phyloP scores from a whole-genome alignment of 441 rosid species.

The Capsella rubella region DNA sequence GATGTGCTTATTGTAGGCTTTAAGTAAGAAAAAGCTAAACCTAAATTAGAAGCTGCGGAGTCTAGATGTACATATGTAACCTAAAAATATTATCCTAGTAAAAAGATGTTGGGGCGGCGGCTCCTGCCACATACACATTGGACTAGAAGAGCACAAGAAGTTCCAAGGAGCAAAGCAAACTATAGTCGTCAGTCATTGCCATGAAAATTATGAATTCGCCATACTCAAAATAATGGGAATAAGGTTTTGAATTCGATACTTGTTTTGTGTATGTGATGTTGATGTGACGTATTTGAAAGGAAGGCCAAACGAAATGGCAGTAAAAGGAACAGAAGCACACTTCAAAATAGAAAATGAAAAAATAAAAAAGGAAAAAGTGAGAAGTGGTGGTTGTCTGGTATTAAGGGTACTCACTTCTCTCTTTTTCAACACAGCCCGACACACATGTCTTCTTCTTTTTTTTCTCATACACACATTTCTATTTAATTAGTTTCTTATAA shows the following conservation, averaged over 20 bases:
- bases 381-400: conserved; percentile 78
- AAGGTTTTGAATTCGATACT: conserved; percentile 25
- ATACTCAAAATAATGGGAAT: conserved; percentile 24
- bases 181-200: not conserved
- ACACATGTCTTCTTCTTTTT: conserved; percentile 49
- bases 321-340: conserved; percentile 32
- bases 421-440: conserved; percentile 51
- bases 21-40: conserved; percentile 6
- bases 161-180: not conserved
- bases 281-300: conserved; percentile 38
- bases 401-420: conserved; percentile 59
- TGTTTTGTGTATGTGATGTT: conserved; percentile 34
- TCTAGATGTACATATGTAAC: not conserved
- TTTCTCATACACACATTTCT: conserved; percentile 39
- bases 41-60: conserved; percentile 14
- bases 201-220: conserved; percentile 11
- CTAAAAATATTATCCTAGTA: not conserved
- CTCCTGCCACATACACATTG: conserved; percentile 19
- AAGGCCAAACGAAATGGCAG: conserved; percentile 2
- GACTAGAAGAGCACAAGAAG: conserved; percentile 6
- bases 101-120: conserved; percentile 34
- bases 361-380: conserved; percentile 45
- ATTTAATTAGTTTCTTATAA: conserved; percentile 21
- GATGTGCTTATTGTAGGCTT: not conserved
- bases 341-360: conserved; percentile 14